These are phyloP conservation scores for Sutorius eximius DNA, from an alignment of 1,284 basidiomycete genomes.

Conservation along the genomic window DNA sequence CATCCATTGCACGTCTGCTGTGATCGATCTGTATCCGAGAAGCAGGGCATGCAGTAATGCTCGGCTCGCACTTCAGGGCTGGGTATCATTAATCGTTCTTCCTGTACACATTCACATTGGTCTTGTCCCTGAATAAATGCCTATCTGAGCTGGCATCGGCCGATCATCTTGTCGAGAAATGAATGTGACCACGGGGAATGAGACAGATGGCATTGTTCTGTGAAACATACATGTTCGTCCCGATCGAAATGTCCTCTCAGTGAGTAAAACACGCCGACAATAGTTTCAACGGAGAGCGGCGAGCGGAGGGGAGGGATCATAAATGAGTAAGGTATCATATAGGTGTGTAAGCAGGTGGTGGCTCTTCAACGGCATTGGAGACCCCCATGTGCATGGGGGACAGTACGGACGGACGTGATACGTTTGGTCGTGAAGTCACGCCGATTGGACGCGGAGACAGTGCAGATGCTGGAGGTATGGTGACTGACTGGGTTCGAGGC, in stretches of 20 bases:
- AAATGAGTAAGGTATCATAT: constrained; percentile 5
- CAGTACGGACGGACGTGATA: constrained; percentile 3
- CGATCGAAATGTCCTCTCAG: neutral
- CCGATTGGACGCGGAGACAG: neutral
- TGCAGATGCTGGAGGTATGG: neutral
- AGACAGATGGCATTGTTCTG: constrained; percentile 6
- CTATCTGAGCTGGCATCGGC: neutral
- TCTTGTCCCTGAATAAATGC: neutral
- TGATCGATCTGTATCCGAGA: neutral
- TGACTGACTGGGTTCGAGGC: neutral
- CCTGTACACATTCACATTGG: neutral
- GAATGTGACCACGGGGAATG: neutral
- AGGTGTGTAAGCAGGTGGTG: constrained; percentile 31
- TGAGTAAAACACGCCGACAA: neutral
- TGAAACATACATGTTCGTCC: constrained; percentile 5
- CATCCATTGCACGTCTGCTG: neutral
- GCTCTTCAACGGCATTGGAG: constrained; percentile 12
- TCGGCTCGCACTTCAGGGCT: neutral
- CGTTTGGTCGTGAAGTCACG: neutral
- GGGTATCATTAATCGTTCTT: neutral
- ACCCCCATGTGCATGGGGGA: constrained; percentile 15
- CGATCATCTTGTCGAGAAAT: neutral
- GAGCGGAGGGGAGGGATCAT: neutral
- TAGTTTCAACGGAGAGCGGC: neutral
- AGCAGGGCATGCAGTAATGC: neutral